Evolutionary conservation across 1,139 yeast genomes (phyloP), one percentile per base, ranked within the genome.

Genomic region (Saccharomyces pastorianus): DNA sequence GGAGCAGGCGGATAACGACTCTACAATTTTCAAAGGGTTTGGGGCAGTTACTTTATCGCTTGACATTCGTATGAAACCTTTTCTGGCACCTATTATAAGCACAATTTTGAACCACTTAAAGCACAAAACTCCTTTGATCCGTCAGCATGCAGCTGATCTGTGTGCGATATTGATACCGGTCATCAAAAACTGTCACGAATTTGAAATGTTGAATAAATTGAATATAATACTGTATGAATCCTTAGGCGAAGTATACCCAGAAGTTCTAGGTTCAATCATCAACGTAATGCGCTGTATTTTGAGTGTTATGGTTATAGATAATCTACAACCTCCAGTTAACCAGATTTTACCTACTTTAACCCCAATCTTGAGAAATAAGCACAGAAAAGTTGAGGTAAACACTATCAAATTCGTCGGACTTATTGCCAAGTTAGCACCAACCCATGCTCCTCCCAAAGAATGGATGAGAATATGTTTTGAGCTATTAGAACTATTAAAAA

Each of bases 391-490:
- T 1, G 98, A 91, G 68, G 95, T 89, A 60, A 81, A 86, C 58
- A 82, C 95, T 17, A 86, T 93, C 47, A 82, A 79, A 52, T 73
- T 93, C 28, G 85, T 95, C 27, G 97, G 97, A 2, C 75, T 83
- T 49, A 86, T 93, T 53, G 97, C 98, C 0, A 81, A 79, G 53
- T 78, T 83, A 52, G 93, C 89, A n/a, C 84, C 96, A 0, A 96
- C 88, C 61, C 82, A 82, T 53, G 89, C 91, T 25, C 84, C 91
- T 51, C 96, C 96, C 2, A 83, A 89, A 58, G 99, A 95, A 70
- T 95, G 99, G 99, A 89, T 93, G 95, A 78, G 99, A 58, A 88
- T 93, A 31, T 88, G 97, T 64, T 90, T 88, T 71, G 97, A 91
- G 66, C 74, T 95, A 48, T 72, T 95, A 48, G 99, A 93, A 61